Base-by-base conservation (phyloP, 1,284 basidiomycete species). In the Naganishia albida region DNA sequence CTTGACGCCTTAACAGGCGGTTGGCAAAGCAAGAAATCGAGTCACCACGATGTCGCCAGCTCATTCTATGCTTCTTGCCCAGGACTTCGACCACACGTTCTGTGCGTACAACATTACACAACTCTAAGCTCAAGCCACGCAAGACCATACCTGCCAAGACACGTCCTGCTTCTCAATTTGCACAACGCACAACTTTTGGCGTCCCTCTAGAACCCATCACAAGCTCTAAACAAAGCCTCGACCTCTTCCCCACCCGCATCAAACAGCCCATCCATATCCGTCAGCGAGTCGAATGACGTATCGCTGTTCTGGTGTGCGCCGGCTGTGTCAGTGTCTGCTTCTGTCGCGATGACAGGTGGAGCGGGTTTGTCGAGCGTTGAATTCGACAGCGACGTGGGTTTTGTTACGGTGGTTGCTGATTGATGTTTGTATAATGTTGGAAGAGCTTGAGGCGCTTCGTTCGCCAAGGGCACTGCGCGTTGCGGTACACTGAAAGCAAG, bases 181-280 rank as follows among this genome's bases (percentile, higher is more conserved):
- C 50, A 34, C 4, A 10, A 34, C 34, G 34, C 34, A 34, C 34
- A 4, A 34, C 4, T 34, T 10, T 34, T 34, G 10, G n/a, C n/a
- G n/a, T 23, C 10, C 26, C 13, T 15, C 48, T 50, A 60, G 4
- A 60, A 60, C 23, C 60, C 60, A 53, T 62, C 60, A 51, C 60
- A 62, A 15, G 60, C 60, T 25, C 60, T 52, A 28, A 62, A 62
- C 25, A 62, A 25, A 8, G 60, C 60, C 25, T 62, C 60, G 6
- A 62, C 60, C 34, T 62, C 60, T 25, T 62, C 60, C 38, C 60
- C 60, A n/a, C 60, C 60, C 7, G 26, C 50, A 30, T 20, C 52
- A 13, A 62, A 53, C 1, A 62, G 51, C 34, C 60, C 49, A 20
- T 62, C 60, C 49, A 62, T 62, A 52, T 62, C 60, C 18, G 25